phyloP scores from a whole-genome alignment of 768 basidiomycete genomes.

The Phylloporus scabripes region DNA sequence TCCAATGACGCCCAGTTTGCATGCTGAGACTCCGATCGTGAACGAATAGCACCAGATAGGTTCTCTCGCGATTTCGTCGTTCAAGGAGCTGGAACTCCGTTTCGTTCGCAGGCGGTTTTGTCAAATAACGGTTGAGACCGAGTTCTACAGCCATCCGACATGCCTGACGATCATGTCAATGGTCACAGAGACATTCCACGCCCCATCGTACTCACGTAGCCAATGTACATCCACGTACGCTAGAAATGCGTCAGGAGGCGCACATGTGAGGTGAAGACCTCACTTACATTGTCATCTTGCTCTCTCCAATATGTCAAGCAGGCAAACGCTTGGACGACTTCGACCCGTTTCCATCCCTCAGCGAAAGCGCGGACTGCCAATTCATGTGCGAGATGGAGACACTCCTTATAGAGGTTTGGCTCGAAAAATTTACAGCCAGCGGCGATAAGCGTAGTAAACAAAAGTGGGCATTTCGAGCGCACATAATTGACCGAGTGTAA shows the following conservation, averaged over 20 bases:
- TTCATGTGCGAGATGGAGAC: slow-evolving; percentile 68
- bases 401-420: slow-evolving; percentile 57
- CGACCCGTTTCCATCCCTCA: slow-evolving; percentile 74
- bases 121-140: slow-evolving; percentile 64
- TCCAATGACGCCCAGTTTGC: slow-evolving; percentile 83
- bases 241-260: slow-evolving; percentile 28
- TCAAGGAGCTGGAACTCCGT: slow-evolving; percentile 62
- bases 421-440: slow-evolving; percentile 82
- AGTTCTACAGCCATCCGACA: slow-evolving; percentile 87
- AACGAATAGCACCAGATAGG: slow-evolving; percentile 80
- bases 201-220: slow-evolving; percentile 51
- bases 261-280: slow-evolving; percentile 1
- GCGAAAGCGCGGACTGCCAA: slow-evolving; percentile 74
- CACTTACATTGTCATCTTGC: slow-evolving; percentile 71
- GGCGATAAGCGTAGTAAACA: slow-evolving; percentile 82
- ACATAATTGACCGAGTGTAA: slow-evolving; percentile 78
- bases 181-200: background rate
- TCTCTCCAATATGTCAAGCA: slow-evolving; percentile 90
- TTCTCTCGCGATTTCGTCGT: slow-evolving; percentile 79
- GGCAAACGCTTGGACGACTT: slow-evolving; percentile 85
- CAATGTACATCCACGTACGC: slow-evolving; percentile 86
- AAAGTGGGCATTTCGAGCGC: slow-evolving; percentile 71
- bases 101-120: slow-evolving; percentile 53
- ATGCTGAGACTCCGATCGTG: slow-evolving; percentile 84
- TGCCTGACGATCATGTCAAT: slow-evolving; percentile 41